phyloP scores from a whole-genome alignment of 352 stramenopile species.

The Globisporangium alternatum region DNA sequence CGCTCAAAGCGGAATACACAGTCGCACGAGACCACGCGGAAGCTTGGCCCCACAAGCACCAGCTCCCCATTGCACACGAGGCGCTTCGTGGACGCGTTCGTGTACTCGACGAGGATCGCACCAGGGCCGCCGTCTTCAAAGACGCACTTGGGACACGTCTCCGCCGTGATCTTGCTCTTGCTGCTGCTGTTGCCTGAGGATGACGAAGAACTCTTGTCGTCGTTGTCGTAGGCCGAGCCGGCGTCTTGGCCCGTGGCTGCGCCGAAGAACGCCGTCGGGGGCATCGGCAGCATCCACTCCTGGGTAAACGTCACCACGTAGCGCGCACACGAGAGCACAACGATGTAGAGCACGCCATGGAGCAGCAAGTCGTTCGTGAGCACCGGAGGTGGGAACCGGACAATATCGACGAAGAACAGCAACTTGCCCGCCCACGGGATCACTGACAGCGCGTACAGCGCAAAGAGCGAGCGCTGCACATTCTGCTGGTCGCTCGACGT shows the following conservation, averaged over 20 bases:
- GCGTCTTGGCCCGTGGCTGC: slow-evolving; percentile 45
- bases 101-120: slow-evolving; percentile 70
- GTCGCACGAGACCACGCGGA: slow-evolving; percentile 82
- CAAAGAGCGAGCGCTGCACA: slow-evolving; percentile 59
- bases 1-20: slow-evolving; percentile 74
- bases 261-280: slow-evolving; percentile 74
- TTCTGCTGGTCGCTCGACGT: slow-evolving; percentile 46
- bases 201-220: slow-evolving; percentile 17
- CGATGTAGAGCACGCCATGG: slow-evolving; percentile 36
- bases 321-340: slow-evolving; percentile 35
- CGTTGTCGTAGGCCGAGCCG: slow-evolving; percentile 34
- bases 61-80: slow-evolving; percentile 41
- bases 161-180: slow-evolving; percentile 52
- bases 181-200: slow-evolving; percentile 7
- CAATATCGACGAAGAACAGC: slow-evolving; percentile 49
- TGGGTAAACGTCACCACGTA: slow-evolving; percentile 50
- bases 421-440: slow-evolving; percentile 69
- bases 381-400: slow-evolving; percentile 31
- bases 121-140: slow-evolving; percentile 77
- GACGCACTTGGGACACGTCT: slow-evolving; percentile 79
- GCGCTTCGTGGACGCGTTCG: slow-evolving; percentile 40
- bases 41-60: slow-evolving; percentile 68
- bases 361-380: slow-evolving; percentile 46
- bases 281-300: slow-evolving; percentile 60
- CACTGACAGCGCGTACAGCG: slow-evolving; percentile 45